Percentiles rank a stretch among this genome's conserved stretches.
These are phyloP conservation scores for Termitomyces sp. DNA, from an alignment of 768 basidiomycete species.

Conservation along the genomic window DNA sequence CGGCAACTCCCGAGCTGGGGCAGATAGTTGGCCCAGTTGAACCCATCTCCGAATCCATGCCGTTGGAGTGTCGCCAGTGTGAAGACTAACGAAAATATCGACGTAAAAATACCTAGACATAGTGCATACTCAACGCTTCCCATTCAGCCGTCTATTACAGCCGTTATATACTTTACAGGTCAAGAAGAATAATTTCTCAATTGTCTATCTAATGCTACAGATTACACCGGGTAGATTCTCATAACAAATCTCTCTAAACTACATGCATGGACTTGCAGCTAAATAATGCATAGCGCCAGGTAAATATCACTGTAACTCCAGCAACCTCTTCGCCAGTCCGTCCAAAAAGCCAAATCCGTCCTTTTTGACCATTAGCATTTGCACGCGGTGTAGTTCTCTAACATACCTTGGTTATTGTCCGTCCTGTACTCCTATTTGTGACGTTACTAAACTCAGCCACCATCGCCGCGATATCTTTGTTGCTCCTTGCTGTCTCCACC, in stretches of 20 bases:
- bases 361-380: slow-evolving; percentile 17
- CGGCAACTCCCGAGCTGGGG: slow-evolving; percentile 12
- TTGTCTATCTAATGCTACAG: background rate
- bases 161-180: background rate
- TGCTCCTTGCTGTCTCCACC: slow-evolving; percentile 43
- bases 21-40: too few species aligned
- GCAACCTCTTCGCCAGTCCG: slow-evolving; percentile 49
- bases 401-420: slow-evolving; percentile 65
- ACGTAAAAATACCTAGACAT: too few species aligned
- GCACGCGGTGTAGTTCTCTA: background rate
- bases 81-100: too few species aligned
- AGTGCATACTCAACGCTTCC: background rate
- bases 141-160: background rate
- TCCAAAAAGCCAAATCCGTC: slow-evolving; percentile 69
- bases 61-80: too few species aligned
- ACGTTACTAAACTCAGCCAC: slow-evolving; percentile 66
- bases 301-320: slow-evolving; percentile 24
- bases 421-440: slow-evolving; percentile 60
- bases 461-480: slow-evolving; percentile 54
- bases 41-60: too few species aligned
- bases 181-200: background rate
- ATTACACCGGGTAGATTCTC: slow-evolving; percentile 5
- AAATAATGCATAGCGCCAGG: background rate
- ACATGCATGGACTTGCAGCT: background rate
- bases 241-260: background rate